A percentile compares a stretch with the other conserved stretches of the same genome.
These are phyloP conservation scores for Chenopodium suecicum DNA, from an alignment of 148 eudicot genomes.

Conservation along the genomic window DNA sequence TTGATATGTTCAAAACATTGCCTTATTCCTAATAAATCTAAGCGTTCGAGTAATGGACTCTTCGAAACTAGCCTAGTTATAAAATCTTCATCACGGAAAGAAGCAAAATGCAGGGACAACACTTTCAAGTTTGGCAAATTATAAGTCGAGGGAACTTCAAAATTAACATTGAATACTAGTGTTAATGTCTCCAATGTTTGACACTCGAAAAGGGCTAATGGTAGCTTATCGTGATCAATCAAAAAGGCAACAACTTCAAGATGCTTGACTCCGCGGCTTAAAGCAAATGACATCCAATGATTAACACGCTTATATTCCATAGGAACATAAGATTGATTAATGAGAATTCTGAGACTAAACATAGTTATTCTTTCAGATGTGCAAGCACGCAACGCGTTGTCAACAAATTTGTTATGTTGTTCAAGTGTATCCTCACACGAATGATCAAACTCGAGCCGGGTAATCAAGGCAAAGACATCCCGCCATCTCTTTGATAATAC, in stretches of 20 bases:
- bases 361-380: not conserved
- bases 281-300: too few species aligned
- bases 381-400: not conserved
- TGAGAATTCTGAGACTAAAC: not conserved
- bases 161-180: not conserved
- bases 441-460: not conserved
- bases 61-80: constrained; percentile 2
- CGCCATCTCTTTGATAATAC: not conserved
- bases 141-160: constrained; percentile 5
- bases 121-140: constrained; percentile 15
- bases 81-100: not conserved
- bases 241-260: constrained; percentile 2
- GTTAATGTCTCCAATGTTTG: constrained; percentile 12
- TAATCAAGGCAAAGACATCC: not conserved
- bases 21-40: not conserved
- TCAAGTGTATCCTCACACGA: not conserved
- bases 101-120: not conserved
- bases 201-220: constrained; percentile 5
- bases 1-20: not conserved
- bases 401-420: not conserved
- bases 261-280: constrained; percentile 11
- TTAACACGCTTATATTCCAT: too few species aligned
- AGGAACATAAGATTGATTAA: too few species aligned
- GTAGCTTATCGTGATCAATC: not conserved
- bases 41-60: constrained; percentile 17